Conservation (phyloP, 2,329 filamentous ascomycete genomes). For the Arthrobotrys musiformis region DNA sequence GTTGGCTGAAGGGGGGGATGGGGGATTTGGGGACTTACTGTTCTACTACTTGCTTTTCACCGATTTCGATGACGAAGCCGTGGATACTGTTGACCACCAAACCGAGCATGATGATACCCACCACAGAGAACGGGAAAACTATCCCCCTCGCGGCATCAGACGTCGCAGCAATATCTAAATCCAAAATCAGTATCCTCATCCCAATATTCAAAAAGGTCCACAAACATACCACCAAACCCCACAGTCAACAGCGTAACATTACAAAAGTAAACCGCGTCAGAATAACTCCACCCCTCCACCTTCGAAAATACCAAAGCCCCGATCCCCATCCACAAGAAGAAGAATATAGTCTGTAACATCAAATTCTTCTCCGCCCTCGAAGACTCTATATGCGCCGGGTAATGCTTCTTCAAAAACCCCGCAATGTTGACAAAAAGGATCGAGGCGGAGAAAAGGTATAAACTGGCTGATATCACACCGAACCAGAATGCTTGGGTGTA, state of each 20-base stretch:
- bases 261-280: conserved; percentile 82
- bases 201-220: neutral
- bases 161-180: conserved; percentile 43
- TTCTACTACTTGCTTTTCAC: conserved; percentile 54
- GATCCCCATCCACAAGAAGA: conserved; percentile 81
- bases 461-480: conserved; percentile 78
- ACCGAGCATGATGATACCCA: conserved; percentile 86
- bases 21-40: conserved; percentile 18
- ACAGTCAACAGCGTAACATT: conserved; percentile 67
- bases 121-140: conserved; percentile 82
- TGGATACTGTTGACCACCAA: conserved; percentile 84
- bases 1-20: too few species aligned
- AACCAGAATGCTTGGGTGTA: conserved; percentile 87
- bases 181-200: neutral
- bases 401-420: conserved; percentile 76
- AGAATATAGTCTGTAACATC: conserved; percentile 88
- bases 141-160: conserved; percentile 72
- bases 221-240: conserved; percentile 53
- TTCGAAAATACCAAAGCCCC: conserved; percentile 79
- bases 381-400: conserved; percentile 76
- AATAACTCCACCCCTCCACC: conserved; percentile 79
- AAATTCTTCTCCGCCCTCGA: conserved; percentile 84
- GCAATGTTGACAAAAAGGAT: conserved; percentile 70
- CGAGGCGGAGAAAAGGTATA: conserved; percentile 82
- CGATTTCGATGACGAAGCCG: conserved; percentile 61